Evolutionary conservation across 2,329 filamentous ascomycete genomes (phyloP).

Genomic region (Pleurostoma richardsiae): DNA sequence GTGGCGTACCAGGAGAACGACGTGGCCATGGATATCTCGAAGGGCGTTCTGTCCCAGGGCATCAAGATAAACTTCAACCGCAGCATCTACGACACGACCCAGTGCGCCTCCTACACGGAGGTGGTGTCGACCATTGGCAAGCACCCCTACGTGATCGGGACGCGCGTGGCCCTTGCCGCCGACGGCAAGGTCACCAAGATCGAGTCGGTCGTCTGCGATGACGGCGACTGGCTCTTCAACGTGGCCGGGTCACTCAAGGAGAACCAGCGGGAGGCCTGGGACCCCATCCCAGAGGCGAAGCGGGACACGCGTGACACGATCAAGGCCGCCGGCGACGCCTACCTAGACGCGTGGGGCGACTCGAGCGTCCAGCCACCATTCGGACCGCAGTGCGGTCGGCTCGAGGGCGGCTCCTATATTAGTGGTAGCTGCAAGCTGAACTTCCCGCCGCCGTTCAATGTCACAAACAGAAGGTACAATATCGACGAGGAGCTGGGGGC

Average conservation of each 20-base stretch:
- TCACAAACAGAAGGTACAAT: constrained; percentile 18
- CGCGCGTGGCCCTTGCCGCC: constrained; percentile 6
- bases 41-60: constrained; percentile 12
- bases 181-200: constrained; percentile 13
- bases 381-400: constrained; percentile 16
- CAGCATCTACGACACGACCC: constrained; percentile 13
- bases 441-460: constrained; percentile 15
- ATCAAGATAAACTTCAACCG: constrained; percentile 15
- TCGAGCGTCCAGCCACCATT: constrained; percentile 17
- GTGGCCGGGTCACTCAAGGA: constrained; percentile 25
- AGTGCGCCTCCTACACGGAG: constrained; percentile 15
- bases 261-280: constrained; percentile 24
- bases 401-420: constrained; percentile 16
- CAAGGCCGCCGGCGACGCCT: constrained; percentile 24
- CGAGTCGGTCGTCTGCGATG: constrained; percentile 24
- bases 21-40: constrained; percentile 9
- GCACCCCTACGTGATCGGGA: constrained; percentile 13
- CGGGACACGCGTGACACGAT: constrained; percentile 23
- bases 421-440: constrained; percentile 14
- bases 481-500: constrained; percentile 21
- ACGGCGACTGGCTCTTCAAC: constrained; percentile 30
- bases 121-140: constrained; percentile 8
- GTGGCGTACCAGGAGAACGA: constrained; percentile 16
- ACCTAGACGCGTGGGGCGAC: constrained; percentile 18
- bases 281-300: constrained; percentile 20